Percentiles rank a stretch among this genome's conserved stretches.
Evolutionary conservation across 2,329 filamentous ascomycete genomes (phyloP).

Genomic region (Xylariaceae sp.): DNA sequence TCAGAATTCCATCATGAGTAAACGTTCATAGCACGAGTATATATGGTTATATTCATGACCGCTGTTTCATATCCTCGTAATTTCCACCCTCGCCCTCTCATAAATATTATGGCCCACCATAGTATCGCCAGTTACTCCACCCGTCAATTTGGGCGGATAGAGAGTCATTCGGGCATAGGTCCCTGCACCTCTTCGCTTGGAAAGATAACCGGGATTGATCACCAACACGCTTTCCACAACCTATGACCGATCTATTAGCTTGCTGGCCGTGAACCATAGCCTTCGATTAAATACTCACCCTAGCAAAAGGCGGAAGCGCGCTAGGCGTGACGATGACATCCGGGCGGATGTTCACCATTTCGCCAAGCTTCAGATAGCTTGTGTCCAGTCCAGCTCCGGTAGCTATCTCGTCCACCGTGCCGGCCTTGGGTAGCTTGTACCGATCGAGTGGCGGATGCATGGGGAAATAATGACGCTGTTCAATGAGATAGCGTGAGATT

Average conservation of each 20-base stretch:
- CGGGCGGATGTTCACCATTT: conserved; percentile 82
- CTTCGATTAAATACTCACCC: conserved; percentile 52
- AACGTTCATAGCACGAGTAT: not conserved
- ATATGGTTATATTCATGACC: not conserved
- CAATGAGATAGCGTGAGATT: conserved; percentile 74
- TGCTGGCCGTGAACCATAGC: conserved; percentile 10
- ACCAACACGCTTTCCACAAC: conserved; percentile 87
- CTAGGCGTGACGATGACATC: conserved; percentile 85
- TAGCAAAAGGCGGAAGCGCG: conserved; percentile 79
- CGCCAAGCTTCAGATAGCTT: conserved; percentile 81
- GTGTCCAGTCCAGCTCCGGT: conserved; percentile 79
- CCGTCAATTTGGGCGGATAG: conserved; percentile 59
- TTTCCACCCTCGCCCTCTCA: conserved; percentile 81
- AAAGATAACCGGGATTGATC: conserved; percentile 85
- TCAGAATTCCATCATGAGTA: not conserved
- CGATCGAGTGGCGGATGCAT: conserved; percentile 79
- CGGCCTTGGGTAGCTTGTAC: conserved; percentile 62
- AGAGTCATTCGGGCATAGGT: conserved; percentile 82
- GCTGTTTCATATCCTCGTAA: conserved; percentile 66
- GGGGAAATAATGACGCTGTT: conserved; percentile 89
- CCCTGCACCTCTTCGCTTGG: conserved; percentile 79
- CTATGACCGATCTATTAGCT: conserved; percentile 42
- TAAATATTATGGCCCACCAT: conserved; percentile 74
- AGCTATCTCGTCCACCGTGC: conserved; percentile 56
- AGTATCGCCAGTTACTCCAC: conserved; percentile 55